Base-by-base conservation (phyloP, 306 rosid genomes). In the Ormosia semicastrata region DNA sequence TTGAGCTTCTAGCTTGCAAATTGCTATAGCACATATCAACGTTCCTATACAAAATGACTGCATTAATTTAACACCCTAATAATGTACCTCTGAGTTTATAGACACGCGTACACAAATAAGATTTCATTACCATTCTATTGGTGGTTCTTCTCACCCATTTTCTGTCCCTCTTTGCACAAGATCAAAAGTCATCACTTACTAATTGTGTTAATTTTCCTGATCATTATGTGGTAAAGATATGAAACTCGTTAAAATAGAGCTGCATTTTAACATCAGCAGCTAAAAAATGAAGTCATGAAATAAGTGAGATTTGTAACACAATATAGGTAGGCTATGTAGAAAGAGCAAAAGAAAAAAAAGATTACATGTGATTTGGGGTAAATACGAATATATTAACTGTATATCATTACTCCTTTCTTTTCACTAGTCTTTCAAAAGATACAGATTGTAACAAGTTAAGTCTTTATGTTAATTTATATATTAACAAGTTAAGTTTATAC, bases 331-430 rank as follows among this genome's bases (percentile, higher is more conserved):
- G 52, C 59, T 50, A 33, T 15, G 52, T 34, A 73, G 34, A 54
- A 65, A 47, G 76, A 37, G 46, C 8, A 40, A 49, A 12, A 2
- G 8, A 8, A 29, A 10, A 68, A 77, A 71, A 77, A 71, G 11
- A 73, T 59, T 81, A 69, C 76, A 67, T 34, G 73, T 69, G 79
- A 82, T 74, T 78, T 87, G 73, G 4, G 41, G 79, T 73, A 83
- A 36, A 47, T 80, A 81, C 56, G 79, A 62, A 82, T 71, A 64
- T 78, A 59, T 67, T 66, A 70, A 81, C 81, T 86, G 86, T 77
- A 65, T 56, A 79, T 72, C 8, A 70, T 72, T 81, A 59, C 59
- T 49, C 36, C 24, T 43, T 63, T 53, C 69, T 71, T 62, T 82
- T 65, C 68, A 13, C 15, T 36, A 9, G 72, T 77, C 47, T 77